Percentiles rank a stretch among this genome's conserved stretches.
These are phyloP conservation scores for Candida ulmi DNA, from an alignment of 805 yeast species.

Conservation along the genomic window DNA sequence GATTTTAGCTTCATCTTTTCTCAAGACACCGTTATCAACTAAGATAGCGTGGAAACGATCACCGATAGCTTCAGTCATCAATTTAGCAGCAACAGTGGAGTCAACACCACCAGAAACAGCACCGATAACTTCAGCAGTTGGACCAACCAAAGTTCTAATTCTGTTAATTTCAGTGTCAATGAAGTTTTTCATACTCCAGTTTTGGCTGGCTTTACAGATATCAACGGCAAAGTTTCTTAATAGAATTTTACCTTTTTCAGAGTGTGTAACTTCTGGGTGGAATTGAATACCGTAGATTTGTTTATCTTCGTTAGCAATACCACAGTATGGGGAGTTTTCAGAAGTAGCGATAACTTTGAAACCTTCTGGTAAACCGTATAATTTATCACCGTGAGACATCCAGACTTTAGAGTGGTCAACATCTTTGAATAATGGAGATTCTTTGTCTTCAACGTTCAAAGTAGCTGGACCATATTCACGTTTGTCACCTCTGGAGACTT, in stretches of 20 bases:
- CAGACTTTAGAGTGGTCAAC: slow-evolving; percentile 95
- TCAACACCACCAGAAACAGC: slow-evolving; percentile 99
- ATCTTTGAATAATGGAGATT: slow-evolving; percentile 73
- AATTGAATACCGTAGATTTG: slow-evolving; percentile 92
- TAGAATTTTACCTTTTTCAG: slow-evolving; percentile 81
- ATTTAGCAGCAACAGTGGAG: slow-evolving; percentile 97
- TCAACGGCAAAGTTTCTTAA: slow-evolving; percentile 89
- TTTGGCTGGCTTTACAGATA: slow-evolving; percentile 80
- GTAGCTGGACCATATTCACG: slow-evolving; percentile 98
- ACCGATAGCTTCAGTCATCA: slow-evolving; percentile 97
- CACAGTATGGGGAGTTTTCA: slow-evolving; percentile 93
- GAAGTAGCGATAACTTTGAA: slow-evolving; percentile 87
- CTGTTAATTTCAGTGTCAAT: slow-evolving; percentile 94
- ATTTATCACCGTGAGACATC: slow-evolving; percentile 99
- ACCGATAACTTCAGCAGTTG: slow-evolving; percentile 97
- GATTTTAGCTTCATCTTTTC: slow-evolving; percentile 84
- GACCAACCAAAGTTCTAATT: slow-evolving; percentile 88
- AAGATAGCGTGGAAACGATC: slow-evolving; percentile 97
- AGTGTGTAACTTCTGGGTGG: slow-evolving; percentile 99
- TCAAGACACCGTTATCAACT: slow-evolving; percentile 97
- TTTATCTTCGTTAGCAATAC: slow-evolving; percentile 71
- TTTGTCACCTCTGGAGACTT: slow-evolving; percentile 91
- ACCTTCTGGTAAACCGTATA: slow-evolving; percentile 83
- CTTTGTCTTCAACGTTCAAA: slow-evolving; percentile 62
- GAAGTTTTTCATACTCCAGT: slow-evolving; percentile 98